Conservation (phyloP, 2,329 filamentous ascomycete genomes). For the Penicillium sp. region DNA sequence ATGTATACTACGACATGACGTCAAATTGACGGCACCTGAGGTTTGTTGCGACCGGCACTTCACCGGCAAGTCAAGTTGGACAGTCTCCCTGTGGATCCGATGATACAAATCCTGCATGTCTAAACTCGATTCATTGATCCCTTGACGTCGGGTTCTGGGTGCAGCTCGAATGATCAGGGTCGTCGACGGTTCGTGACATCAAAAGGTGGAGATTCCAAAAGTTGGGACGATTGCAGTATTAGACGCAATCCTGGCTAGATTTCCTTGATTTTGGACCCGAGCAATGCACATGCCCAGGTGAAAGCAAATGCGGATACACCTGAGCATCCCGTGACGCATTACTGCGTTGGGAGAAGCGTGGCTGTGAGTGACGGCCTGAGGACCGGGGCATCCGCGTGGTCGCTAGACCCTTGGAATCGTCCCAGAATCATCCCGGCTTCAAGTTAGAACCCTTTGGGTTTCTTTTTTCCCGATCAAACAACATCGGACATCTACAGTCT, state of each 20-base stretch:
- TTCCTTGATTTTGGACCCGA: conserved; percentile 2
- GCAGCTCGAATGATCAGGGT: not conserved
- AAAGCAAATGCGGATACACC: not conserved
- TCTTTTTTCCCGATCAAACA: no score
- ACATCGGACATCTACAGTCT: no score
- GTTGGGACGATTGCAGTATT: not conserved
- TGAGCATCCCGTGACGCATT: not conserved
- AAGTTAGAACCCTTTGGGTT: not conserved
- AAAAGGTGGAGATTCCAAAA: not conserved
- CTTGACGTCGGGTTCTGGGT: not conserved
- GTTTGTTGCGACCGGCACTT: not conserved
- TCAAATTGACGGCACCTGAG: conserved; percentile 9
- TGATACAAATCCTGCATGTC: not conserved
- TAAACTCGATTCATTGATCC: not conserved
- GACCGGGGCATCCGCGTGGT: not conserved
- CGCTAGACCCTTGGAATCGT: not conserved
- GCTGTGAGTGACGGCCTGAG: not conserved
- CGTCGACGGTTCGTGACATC: conserved; percentile 12
- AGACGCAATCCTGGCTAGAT: not conserved
- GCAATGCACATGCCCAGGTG: not conserved
- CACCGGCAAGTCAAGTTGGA: not conserved
- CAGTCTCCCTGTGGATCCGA: not conserved
- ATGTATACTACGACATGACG: conserved; percentile 1
- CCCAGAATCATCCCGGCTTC: not conserved
- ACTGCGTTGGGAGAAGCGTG: not conserved